phyloP scores from a whole-genome alignment of 2,329 filamentous ascomycete species.

The Fusarium caatingaense region DNA sequence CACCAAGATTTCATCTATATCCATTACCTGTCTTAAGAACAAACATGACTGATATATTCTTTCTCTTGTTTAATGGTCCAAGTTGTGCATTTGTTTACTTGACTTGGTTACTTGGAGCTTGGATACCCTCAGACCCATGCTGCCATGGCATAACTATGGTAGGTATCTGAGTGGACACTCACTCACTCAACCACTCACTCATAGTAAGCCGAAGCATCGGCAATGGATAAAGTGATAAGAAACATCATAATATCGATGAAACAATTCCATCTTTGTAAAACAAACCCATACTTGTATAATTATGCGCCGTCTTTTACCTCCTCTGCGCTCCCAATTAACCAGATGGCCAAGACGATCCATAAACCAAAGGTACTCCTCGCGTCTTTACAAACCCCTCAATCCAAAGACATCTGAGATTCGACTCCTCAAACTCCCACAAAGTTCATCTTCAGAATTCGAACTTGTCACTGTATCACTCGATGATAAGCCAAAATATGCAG shows the following conservation, averaged over 20 bases:
- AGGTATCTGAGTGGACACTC: not conserved
- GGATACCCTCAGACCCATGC: not conserved
- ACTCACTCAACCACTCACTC: not conserved
- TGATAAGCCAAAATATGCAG: conserved; percentile 12
- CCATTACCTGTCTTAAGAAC: not conserved
- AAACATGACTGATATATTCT: no score
- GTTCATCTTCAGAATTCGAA: not conserved
- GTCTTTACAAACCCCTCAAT: conserved; percentile 14
- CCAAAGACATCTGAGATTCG: not conserved
- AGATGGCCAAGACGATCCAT: not conserved
- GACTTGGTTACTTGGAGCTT: not conserved
- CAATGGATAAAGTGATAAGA: not conserved
- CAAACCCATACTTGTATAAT: not conserved
- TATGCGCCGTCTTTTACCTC: not conserved
- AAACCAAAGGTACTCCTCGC: not conserved
- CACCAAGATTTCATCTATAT: not conserved
- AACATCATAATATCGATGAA: not conserved
- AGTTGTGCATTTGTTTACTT: not conserved
- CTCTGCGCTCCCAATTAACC: not conserved
- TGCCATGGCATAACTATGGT: not conserved
- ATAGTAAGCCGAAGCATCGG: not conserved
- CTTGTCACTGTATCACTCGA: conserved; percentile 5
- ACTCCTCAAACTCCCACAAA: conserved; percentile 1
- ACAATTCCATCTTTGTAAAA: not conserved
- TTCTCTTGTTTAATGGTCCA: not conserved